Conservation (phyloP, 371 early-diverging fungal species). For the Furculomyces boomerangus region DNA sequence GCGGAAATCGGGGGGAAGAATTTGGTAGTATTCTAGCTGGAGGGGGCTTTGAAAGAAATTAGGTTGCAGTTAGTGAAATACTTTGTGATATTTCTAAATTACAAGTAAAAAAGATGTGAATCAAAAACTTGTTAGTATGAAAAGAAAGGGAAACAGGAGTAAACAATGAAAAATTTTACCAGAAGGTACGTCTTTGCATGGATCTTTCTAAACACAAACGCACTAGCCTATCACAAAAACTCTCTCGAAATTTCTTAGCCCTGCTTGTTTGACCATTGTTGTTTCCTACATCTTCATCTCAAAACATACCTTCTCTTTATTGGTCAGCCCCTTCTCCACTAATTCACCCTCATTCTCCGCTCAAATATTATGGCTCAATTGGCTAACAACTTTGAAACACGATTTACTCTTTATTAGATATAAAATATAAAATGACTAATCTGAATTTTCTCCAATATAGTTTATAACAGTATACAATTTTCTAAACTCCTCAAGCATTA, state of each 20-base stretch:
- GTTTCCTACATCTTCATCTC: background rate
- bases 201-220: background rate
- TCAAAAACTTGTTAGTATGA: background rate
- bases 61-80: too few species aligned
- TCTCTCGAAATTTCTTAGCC: background rate
- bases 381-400: too few species aligned
- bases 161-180: constrained; percentile 3
- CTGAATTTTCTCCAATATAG: too few species aligned
- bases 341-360: too few species aligned
- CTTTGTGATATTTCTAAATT: too few species aligned
- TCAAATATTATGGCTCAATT: too few species aligned
- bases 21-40: constrained; percentile 2
- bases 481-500: too few species aligned
- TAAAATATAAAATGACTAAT: too few species aligned
- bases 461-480: too few species aligned
- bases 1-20: background rate
- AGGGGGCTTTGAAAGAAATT: too few species aligned
- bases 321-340: background rate
- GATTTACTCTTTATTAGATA: too few species aligned
- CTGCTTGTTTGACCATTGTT: background rate
- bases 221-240: background rate
- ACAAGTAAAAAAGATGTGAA: background rate
- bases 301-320: background rate
- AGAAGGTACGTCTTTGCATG: background rate
- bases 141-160: background rate